Evolutionary conservation across 2,329 filamentous ascomycete species (phyloP).

Genomic region (Colletotrichum agaves): DNA sequence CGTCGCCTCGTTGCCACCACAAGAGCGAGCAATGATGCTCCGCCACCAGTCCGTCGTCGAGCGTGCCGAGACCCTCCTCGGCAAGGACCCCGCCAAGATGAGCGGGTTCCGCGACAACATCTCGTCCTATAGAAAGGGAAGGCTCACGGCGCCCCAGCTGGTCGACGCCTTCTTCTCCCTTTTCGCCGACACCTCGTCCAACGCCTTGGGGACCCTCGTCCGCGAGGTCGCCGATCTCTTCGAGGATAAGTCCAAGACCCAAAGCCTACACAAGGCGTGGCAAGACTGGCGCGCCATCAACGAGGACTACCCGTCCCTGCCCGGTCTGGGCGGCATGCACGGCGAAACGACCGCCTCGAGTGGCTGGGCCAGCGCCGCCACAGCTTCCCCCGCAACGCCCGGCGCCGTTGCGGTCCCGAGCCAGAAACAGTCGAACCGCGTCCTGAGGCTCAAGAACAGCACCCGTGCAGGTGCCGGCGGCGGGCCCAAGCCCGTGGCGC

Average conservation of each 20-base stretch:
- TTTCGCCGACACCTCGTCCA: constrained; percentile 80
- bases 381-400: constrained; percentile 62
- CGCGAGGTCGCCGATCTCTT: constrained; percentile 94
- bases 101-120: constrained; percentile 81
- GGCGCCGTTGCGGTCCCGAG: constrained; percentile 49
- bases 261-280: constrained; percentile 83
- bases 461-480: constrained; percentile 54
- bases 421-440: constrained; percentile 63
- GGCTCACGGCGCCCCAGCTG: constrained; percentile 78
- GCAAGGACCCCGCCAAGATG: constrained; percentile 80
- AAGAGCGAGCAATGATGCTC: constrained; percentile 82
- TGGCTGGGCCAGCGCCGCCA: constrained; percentile 70
- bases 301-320: constrained; percentile 92
- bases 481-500: constrained; percentile 41
- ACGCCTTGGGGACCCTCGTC: constrained; percentile 86
- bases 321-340: constrained; percentile 76
- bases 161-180: constrained; percentile 89
- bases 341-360: constrained; percentile 66
- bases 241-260: constrained; percentile 81
- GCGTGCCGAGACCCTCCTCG: constrained; percentile 82
- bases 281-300: constrained; percentile 96
- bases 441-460: constrained; percentile 70
- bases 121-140: constrained; percentile 78
- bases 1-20: constrained; percentile 68
- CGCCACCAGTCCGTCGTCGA: constrained; percentile 88